phyloP scores from a whole-genome alignment of 1,284 basidiomycete genomes.

The Jaminaea rosea region DNA sequence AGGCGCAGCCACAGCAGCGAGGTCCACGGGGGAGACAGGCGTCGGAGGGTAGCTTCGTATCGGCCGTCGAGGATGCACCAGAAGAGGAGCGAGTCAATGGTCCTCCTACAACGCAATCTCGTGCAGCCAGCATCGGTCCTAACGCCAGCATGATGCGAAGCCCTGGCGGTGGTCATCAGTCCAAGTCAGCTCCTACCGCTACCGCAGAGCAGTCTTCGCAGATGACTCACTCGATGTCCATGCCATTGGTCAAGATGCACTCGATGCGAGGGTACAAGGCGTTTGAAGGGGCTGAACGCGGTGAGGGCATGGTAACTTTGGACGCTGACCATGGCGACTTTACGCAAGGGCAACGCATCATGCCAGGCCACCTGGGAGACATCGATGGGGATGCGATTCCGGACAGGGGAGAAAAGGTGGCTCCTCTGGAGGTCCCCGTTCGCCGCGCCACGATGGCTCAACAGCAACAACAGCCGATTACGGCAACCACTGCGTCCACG shows the following conservation, averaged over 20 bases:
- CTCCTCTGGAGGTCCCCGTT: too few relatives aligned
- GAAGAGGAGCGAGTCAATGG: background rate
- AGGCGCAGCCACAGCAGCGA: too few relatives aligned
- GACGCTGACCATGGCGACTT: conserved; percentile 22
- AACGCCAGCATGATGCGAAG: background rate
- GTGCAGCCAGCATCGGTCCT: background rate
- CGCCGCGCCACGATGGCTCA: too few relatives aligned
- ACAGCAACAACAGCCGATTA: background rate
- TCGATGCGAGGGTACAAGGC: conserved; percentile 23
- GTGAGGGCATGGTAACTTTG: conserved; percentile 27
- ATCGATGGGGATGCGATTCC: background rate
- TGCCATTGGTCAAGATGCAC: conserved; percentile 21
- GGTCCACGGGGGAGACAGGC: too few relatives aligned
- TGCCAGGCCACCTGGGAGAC: conserved; percentile 14
- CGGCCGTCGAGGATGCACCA: conserved; percentile 4
- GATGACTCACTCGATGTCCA: too few relatives aligned
- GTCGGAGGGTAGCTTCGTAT: conserved; percentile 10
- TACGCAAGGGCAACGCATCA: conserved; percentile 20
- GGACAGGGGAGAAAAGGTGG: background rate
- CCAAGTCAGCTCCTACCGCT: conserved; percentile 14
- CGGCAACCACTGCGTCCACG: conserved; percentile 8
- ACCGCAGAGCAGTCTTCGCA: conserved; percentile 12
- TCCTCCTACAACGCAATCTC: background rate
- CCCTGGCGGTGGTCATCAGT: background rate
- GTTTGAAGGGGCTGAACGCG: conserved; percentile 26